Evolutionary conservation across 2,329 filamentous ascomycete genomes (phyloP).

Genomic region (Xylaria sp.): DNA sequence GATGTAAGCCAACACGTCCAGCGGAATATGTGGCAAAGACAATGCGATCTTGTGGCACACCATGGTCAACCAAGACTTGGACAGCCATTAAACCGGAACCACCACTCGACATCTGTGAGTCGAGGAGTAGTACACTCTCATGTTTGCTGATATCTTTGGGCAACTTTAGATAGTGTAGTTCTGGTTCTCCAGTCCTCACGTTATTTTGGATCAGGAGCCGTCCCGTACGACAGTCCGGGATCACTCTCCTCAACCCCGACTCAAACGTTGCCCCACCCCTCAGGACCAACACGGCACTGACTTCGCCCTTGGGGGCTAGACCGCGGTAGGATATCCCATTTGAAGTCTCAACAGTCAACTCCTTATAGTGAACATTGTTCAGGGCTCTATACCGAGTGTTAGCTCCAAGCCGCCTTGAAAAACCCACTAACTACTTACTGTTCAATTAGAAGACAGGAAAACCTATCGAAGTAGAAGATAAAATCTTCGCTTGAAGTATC

Average conservation of each 20-base stretch:
- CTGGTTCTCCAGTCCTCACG: constrained; percentile 82
- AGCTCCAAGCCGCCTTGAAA: neutral
- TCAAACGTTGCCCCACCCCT: constrained; percentile 90
- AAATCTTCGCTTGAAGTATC: constrained; percentile 85
- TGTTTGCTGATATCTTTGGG: constrained; percentile 75
- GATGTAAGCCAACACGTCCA: constrained; percentile 80
- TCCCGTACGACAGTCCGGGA: constrained; percentile 90
- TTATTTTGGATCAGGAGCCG: constrained; percentile 91
- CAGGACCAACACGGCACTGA: constrained; percentile 86
- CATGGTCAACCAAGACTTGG: constrained; percentile 92
- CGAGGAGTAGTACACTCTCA: constrained; percentile 82
- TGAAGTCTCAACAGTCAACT: constrained; percentile 71
- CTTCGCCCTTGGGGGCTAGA: constrained; percentile 70
- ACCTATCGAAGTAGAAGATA: constrained; percentile 94
- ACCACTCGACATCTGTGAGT: constrained; percentile 93
- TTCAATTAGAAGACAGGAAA: constrained; percentile 85
- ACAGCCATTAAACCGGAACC: constrained; percentile 91
- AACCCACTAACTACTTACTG: constrained; percentile 52
- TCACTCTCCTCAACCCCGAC: constrained; percentile 83
- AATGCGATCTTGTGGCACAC: constrained; percentile 81
- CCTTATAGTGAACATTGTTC: constrained; percentile 75
- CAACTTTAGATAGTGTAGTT: constrained; percentile 87
- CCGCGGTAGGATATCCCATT: constrained; percentile 73
- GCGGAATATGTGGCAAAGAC: constrained; percentile 94
- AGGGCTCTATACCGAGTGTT: constrained; percentile 61